A percentile compares a stretch with the other conserved stretches of the same genome.
Evolutionary conservation across 768 basidiomycete species (phyloP).

Genomic region (Tulasnella sp.): DNA sequence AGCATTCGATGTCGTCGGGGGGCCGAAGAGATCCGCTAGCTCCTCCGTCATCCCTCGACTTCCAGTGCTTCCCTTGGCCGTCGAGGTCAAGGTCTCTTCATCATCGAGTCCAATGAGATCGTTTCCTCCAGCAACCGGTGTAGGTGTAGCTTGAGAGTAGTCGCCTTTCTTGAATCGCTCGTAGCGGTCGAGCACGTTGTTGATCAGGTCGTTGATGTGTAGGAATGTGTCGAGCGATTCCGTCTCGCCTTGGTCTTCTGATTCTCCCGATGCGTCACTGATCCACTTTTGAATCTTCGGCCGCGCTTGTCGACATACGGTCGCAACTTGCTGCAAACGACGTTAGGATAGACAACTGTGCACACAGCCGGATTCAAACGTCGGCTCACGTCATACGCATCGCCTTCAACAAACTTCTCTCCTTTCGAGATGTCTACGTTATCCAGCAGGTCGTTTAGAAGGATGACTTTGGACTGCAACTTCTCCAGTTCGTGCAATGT

Average conservation of each 20-base stretch:
- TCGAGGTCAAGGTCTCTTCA: conserved; percentile 20
- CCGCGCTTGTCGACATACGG: conserved; percentile 65
- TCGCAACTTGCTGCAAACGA: conserved; percentile 72
- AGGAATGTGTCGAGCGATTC: conserved; percentile 60
- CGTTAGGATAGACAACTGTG: no score
- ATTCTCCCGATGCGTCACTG: conserved; percentile 61
- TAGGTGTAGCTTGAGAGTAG: conserved; percentile 32
- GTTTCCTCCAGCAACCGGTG: conserved; percentile 18
- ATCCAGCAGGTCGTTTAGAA: conserved; percentile 96
- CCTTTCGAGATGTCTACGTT: conserved; percentile 64
- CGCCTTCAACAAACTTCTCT: conserved; percentile 76
- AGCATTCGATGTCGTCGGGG: conserved; percentile 13
- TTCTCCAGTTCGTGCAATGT: conserved; percentile 85
- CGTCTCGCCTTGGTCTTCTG: conserved; percentile 44
- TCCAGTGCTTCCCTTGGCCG: conserved; percentile 13
- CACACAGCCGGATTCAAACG: no score
- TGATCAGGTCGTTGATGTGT: conserved; percentile 96
- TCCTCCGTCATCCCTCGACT: conserved; percentile 35
- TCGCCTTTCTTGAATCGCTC: conserved; percentile 92
- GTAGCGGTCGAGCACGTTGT: conserved; percentile 79
- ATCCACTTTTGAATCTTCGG: conserved; percentile 99
- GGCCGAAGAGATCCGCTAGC: conserved; percentile 49
- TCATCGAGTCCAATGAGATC: conserved; percentile 68
- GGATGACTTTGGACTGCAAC: conserved; percentile 85
- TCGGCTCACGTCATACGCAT: conserved; percentile 73